Evolutionary conservation across 148 eudicot genomes (phyloP).

Genomic region (Diospyros lotus): DNA sequence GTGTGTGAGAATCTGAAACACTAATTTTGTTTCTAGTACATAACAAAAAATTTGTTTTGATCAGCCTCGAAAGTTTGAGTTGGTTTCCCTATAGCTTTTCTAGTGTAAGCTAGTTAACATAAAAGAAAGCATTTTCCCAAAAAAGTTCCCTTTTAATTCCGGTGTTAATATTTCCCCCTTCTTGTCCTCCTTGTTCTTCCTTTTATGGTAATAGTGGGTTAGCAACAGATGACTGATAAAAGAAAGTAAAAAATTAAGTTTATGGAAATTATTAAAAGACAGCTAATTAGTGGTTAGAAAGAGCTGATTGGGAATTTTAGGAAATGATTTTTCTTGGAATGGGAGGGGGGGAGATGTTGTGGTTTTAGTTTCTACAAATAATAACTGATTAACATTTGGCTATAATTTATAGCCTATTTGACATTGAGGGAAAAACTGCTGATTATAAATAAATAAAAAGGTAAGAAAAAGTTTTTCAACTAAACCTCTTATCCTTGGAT

Average conservation of each 20-base stretch:
- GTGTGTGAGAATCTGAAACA: neutral
- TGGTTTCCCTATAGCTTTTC: neutral
- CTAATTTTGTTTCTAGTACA: neutral
- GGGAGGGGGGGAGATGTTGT: neutral
- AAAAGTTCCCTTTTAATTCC: neutral
- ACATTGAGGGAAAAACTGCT: neutral
- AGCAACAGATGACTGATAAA: neutral
- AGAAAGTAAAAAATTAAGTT: neutral
- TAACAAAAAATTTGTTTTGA: neutral
- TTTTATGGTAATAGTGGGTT: neutral
- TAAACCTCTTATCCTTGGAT: neutral
- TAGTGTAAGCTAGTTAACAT: neutral
- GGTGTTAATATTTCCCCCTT: neutral
- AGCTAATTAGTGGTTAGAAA: slow-evolving; percentile 1
- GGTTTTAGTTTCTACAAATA: neutral
- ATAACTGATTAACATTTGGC: neutral
- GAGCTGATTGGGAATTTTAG: neutral
- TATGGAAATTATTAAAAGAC: neutral
- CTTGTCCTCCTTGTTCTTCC: neutral
- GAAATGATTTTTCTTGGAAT: too few species aligned
- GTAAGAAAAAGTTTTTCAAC: neutral
- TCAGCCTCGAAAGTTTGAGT: neutral
- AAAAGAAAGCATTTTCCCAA: neutral
- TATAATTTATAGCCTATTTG: neutral
- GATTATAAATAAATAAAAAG: neutral